Conservation (phyloP, 2,329 filamentous ascomycete genomes). For the Sodiomyces alkalinus region DNA sequence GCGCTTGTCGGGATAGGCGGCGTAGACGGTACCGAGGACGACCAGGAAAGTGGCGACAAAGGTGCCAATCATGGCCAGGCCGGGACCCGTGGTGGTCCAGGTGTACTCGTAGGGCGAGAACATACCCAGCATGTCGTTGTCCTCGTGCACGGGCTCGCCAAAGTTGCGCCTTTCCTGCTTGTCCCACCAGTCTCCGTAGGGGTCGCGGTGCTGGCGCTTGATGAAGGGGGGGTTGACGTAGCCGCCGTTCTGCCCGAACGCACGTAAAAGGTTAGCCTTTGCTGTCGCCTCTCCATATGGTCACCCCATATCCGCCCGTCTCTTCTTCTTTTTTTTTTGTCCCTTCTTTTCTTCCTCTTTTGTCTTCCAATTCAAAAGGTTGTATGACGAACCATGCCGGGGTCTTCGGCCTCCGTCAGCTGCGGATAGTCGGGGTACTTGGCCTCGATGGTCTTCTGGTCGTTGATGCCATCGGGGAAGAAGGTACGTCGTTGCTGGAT, state of each 20-base stretch:
- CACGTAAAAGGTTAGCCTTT: conserved; percentile 12
- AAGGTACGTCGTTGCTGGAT: conserved; percentile 42
- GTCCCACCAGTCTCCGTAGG: conserved; percentile 91
- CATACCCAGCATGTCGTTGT: conserved; percentile 83
- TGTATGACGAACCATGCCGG: conserved; percentile 40
- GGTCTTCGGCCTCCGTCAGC: conserved; percentile 46
- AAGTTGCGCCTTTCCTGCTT: conserved; percentile 95
- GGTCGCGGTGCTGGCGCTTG: conserved; percentile 88
- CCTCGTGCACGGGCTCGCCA: conserved; percentile 91
- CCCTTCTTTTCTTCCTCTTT: background rate
- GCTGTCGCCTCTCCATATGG: too few species aligned
- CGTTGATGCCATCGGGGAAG: conserved; percentile 32
- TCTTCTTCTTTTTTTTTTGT: too few species aligned
- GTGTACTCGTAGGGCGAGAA: conserved; percentile 85
- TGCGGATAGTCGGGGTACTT: conserved; percentile 33
- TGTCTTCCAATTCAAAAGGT: background rate
- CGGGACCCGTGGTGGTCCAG: conserved; percentile 59
- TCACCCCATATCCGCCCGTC: background rate
- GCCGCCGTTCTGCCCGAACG: conserved; percentile 67
- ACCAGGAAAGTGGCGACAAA: conserved; percentile 51
- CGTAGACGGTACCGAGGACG: conserved; percentile 51
- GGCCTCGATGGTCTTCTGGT: conserved; percentile 30
- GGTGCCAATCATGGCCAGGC: conserved; percentile 48
- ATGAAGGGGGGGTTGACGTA: conserved; percentile 65
- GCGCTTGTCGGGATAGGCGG: conserved; percentile 57